A percentile compares a stretch with the other conserved stretches of the same genome.
Conservation (phyloP, 2,329 filamentous ascomycete genomes). For the Neospermospora avenae region DNA sequence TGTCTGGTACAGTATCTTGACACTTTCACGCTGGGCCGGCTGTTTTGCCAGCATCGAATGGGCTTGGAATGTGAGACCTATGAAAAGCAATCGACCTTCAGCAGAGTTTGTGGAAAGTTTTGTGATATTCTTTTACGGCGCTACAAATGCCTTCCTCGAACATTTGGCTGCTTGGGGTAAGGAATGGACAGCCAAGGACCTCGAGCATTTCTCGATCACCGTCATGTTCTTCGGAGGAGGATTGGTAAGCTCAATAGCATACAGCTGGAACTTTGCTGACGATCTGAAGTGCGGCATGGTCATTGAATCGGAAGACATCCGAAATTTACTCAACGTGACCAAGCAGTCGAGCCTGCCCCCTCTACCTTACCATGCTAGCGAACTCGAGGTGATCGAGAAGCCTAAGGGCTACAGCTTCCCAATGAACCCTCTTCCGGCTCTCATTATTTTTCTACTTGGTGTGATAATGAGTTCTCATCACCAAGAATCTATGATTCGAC, state of each 20-base stretch:
- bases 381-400: constrained; percentile 47
- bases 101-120: constrained; percentile 89
- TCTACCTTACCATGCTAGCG: constrained; percentile 41
- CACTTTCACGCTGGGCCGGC: constrained; percentile 84
- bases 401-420: constrained; percentile 71
- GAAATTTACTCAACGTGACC: constrained; percentile 59
- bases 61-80: constrained; percentile 88
- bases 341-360: constrained; percentile 36
- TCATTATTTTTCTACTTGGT: constrained; percentile 83
- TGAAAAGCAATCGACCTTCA: constrained; percentile 60
- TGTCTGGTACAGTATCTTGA: constrained; percentile 87
- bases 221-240: constrained; percentile 93
- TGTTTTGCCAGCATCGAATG: constrained; percentile 88
- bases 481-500: constrained; percentile 71
- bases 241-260: constrained; percentile 55
- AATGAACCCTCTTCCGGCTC: constrained; percentile 81
- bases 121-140: constrained; percentile 86
- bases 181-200: constrained; percentile 72
- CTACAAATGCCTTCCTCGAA: constrained; percentile 89
- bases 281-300: constrained; percentile 69
- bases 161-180: constrained; percentile 72
- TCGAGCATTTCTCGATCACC: constrained; percentile 91
- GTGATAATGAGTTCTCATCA: constrained; percentile 96
- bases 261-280: not conserved
- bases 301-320: constrained; percentile 69